Evolutionary conservation across 2,329 filamentous ascomycete genomes (phyloP), one percentile per base, ranked within the genome.

Genomic region (Hypoxylon sp.): DNA sequence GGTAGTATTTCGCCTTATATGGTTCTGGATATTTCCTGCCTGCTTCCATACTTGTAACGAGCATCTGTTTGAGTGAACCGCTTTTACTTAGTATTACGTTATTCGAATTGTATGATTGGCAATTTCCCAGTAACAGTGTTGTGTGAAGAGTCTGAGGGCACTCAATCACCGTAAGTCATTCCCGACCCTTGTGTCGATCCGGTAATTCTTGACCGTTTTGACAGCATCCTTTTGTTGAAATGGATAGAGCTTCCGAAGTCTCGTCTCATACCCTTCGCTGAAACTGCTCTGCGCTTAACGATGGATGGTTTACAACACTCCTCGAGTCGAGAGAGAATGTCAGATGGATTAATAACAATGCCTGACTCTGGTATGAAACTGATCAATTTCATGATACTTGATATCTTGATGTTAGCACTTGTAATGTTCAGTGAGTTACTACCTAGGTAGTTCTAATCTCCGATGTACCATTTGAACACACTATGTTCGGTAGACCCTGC

Each of bases 181-280:
- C 22, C 22, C 32, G 5, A 20, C 52, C 38, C 66, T 63, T 45
- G n/a, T 22, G 59, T 30, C 22, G 32, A 68, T 66, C 66, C 59
- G 66, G 42, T 32, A 63, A 66, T 54, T 58, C 66, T 66, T 68
- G 44, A 66, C 55, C 14, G 49, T 55, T 51, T 32, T 16, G 48
- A 38, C 24, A 8, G 14, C 5, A 16, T 28, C 24, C 48, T 38
- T 50, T 52, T 38, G 16, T 38, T 24, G 9, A 51, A 3, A 54
- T 53, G 59, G 45, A 54, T 52, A 54, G 11, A 48, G 40, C 48
- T 11, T 48, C 18, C 22, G 24, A 61, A 55, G 28, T 18, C 54
- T 52, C 26, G 59, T 61, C 51, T 66, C 55, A 63, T 46, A 44
- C 36, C 38, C 16, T 57, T 30, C 24, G 42, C 58, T 64, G 66